Base-by-base conservation (phyloP, 495 filamentous ascomycete genomes). In the Annulohypoxylon bovei region DNA sequence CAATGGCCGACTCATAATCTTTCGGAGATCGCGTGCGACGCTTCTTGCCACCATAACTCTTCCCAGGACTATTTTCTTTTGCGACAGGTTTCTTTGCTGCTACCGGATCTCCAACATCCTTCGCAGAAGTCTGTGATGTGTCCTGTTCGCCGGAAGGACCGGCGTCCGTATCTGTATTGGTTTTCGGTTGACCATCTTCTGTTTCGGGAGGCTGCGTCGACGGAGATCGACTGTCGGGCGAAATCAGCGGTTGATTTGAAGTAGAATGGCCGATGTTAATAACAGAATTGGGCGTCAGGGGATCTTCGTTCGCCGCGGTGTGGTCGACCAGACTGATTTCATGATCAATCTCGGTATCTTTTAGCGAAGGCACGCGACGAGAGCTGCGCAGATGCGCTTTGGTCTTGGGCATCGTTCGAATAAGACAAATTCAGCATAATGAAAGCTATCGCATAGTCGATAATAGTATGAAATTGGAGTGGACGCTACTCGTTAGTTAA, bases 1-100 rank as follows among this genome's bases (percentile, higher is more conserved):
- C 96, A 28, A 99, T 87, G 11, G 83, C 87, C 2, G 87, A 80
- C 67, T 92, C 90, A 22, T 72, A 72, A 6, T 67, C 65, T 72
- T 77, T 65, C 12, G 56, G 27, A 33, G 55, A 33, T 12, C 32
- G 35, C 3, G 49, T 14, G 33, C 39, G 75, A 2, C 33, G 67
- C 18, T 54, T 66, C 0, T 46, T 63, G n/a, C 58, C 50, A 23
- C 46, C 46, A 28, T 40, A 23, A 22, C 0, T 37, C 39, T 54
- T 56, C 9, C 44, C 37, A 30, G 59, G 11, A 22, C 46, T 54
- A 30, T 54, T 46, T 20, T 62, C 44, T 50, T 62, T 62, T 27
- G 56, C 14, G 23, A 7, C 12, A 4, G 54, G 23, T 27, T 44
- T 16, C 52, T 65, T 65, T 57, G 46, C 61, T 25, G 25, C 39